These are phyloP conservation scores for Trichosporon coremiiforme DNA, from an alignment of 1,284 basidiomycete genomes.

Conservation along the genomic window DNA sequence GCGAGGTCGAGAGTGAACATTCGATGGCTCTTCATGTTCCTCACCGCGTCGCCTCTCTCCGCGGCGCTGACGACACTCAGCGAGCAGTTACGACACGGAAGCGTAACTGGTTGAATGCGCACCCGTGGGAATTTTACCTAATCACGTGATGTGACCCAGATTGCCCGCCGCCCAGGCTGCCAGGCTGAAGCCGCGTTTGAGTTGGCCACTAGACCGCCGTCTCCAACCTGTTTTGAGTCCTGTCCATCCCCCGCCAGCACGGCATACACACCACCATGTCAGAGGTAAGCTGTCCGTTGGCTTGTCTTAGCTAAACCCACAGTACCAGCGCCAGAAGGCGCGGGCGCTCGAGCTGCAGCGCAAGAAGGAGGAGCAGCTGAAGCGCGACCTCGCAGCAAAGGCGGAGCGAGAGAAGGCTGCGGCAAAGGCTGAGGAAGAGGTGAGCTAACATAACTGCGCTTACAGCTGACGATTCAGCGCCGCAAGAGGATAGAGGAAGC, in stretches of 20 bases:
- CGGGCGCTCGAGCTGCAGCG: constrained; percentile 45
- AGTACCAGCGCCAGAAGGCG: constrained; percentile 50
- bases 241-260: neutral
- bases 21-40: constrained; percentile 9
- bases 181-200: neutral
- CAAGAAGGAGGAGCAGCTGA: constrained; percentile 45
- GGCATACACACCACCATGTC: constrained; percentile 28
- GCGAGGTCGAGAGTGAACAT: neutral
- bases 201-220: neutral
- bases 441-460: constrained; percentile 29
- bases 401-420: constrained; percentile 42
- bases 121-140: constrained; percentile 3
- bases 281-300: constrained; percentile 19
- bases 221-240: neutral
- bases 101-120: neutral
- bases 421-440: constrained; percentile 49
- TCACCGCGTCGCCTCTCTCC: constrained; percentile 1
- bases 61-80: constrained; percentile 18
- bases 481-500: constrained; percentile 43
- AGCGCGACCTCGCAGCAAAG: constrained; percentile 44
- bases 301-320: neutral
- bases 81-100: neutral
- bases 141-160: constrained; percentile 14
- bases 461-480: constrained; percentile 30
- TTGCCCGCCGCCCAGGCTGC: neutral